Percentiles rank a stretch among this genome's conserved stretches.
phyloP scores from a whole-genome alignment of 441 rosid species.

The Isatis lusitanica region DNA sequence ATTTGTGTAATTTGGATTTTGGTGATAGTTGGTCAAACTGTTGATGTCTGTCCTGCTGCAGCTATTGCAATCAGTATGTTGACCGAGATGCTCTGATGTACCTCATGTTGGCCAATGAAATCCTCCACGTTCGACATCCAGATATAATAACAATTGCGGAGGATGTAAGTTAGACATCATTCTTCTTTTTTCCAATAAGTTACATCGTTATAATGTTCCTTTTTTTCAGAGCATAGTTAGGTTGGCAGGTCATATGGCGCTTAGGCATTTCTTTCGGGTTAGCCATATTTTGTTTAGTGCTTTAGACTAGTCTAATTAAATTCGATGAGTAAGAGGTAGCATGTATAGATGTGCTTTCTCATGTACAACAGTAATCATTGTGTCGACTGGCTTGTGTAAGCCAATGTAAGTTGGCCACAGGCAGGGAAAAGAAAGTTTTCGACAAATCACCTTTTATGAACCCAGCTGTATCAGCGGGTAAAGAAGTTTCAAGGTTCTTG shows the following conservation, averaged over 20 bases:
- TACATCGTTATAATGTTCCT: constrained; percentile 5
- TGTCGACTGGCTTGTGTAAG: constrained; percentile 18
- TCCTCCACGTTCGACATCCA: constrained; percentile 81
- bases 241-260: constrained; percentile 4
- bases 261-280: not conserved
- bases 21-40: constrained; percentile 17
- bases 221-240: constrained; percentile 11
- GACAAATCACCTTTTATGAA: not conserved
- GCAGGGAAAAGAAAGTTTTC: not conserved
- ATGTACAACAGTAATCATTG: constrained; percentile 11
- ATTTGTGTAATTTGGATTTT: constrained; percentile 13
- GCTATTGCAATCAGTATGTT: constrained; percentile 94
- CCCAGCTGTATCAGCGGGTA: not conserved
- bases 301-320: not conserved
- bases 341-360: constrained; percentile 12
- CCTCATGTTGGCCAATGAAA: constrained; percentile 93
- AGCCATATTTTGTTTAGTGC: not conserved
- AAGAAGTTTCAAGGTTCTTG: not conserved
- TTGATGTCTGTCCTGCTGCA: constrained; percentile 43
- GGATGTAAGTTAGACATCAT: constrained; percentile 63
- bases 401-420: constrained; percentile 1
- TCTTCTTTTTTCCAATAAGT: not conserved
- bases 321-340: not conserved
- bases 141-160: constrained; percentile 91
- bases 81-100: constrained; percentile 88